Evolutionary conservation across 768 basidiomycete species (phyloP), one percentile per base, ranked within the genome.

Genomic region (Hypsizygus marmoreus): DNA sequence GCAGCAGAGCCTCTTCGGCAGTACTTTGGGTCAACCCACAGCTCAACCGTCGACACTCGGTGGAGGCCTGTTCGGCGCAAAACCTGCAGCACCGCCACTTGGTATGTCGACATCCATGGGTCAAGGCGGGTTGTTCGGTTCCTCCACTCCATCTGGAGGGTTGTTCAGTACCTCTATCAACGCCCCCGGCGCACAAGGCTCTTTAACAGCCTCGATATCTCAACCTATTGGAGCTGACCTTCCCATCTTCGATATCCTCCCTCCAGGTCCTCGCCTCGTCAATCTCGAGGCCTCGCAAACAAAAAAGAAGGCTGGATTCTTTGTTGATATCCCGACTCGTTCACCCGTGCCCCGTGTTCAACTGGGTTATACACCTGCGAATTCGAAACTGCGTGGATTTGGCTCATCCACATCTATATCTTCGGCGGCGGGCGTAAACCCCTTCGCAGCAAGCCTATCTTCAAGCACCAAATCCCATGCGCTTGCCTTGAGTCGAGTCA

Each of bases 141-240:
- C 71, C 9, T 63, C 73, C 26, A 71, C 66, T 19, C 62, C 59
- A 45, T 56, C 63, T 53, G 40, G 58, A 44, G 49, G 64, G 47
- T 26, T 60, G 47, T 65, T 80, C 20, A 72, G 71, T 36, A 62
- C 70, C 9, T 76, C 77, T 24, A 58, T 66, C 0, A 60, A 60
- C 34, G 66, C 68, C 43, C 68, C 72, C n/a, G 79, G 68, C 24
- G 69, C 72, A 31, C 80, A 81, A 65, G 81, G 81, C 28, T 65
- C 76, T 0, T 70, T 95, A 42, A 88, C 86, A 7, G 89, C 92
- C 1, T 94, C 94, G 14, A 91, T 97, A 59, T 85, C 88, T 20
- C 88, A 95, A 63, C 90, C 90, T 6, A 84, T 92, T 51, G 80
- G 78, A 24, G 73, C 80, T 39, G 84, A 86, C 50, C 62, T 89